Percentiles rank a stretch among this genome's conserved stretches.
Evolutionary conservation across 2,329 filamentous ascomycete genomes (phyloP).

Genomic region (Alternaria metachromatica): DNA sequence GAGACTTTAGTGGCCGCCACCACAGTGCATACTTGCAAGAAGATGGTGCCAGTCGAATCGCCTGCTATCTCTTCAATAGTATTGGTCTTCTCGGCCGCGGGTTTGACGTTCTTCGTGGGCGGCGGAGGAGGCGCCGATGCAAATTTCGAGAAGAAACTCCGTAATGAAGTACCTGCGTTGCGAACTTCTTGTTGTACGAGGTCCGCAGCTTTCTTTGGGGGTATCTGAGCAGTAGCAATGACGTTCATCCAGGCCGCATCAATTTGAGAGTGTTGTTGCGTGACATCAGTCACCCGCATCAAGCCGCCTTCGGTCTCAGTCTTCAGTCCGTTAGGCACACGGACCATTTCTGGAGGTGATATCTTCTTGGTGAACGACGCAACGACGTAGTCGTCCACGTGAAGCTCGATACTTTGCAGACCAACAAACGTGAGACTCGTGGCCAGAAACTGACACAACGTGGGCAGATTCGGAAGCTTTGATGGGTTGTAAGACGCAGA

Average conservation of each 20-base stretch:
- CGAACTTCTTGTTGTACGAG: constrained; percentile 45
- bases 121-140: constrained; percentile 32
- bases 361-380: constrained; percentile 82
- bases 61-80: constrained; percentile 71
- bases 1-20: constrained; percentile 78
- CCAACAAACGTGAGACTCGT: constrained; percentile 97
- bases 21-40: constrained; percentile 86
- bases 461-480: constrained; percentile 83
- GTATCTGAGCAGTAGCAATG: constrained; percentile 79
- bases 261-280: constrained; percentile 87
- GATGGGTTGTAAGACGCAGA: constrained; percentile 58
- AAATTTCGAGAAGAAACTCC: constrained; percentile 51
- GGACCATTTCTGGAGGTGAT: constrained; percentile 75
- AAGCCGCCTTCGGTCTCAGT: constrained; percentile 83
- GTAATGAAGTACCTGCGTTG: constrained; percentile 45
- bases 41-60: constrained; percentile 78
- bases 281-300: constrained; percentile 84
- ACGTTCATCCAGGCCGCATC: constrained; percentile 89
- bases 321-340: constrained; percentile 79
- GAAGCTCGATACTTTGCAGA: constrained; percentile 84
- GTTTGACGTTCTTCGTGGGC: constrained; percentile 27
- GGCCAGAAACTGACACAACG: constrained; percentile 88
- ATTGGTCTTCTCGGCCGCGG: constrained; percentile 23
- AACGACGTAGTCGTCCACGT: constrained; percentile 85
- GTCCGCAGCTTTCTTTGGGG: constrained; percentile 42